A percentile compares a stretch with the other conserved stretches of the same genome.
Conservation (phyloP, 139 green algal species). For the Micromonas commoda region DNA sequence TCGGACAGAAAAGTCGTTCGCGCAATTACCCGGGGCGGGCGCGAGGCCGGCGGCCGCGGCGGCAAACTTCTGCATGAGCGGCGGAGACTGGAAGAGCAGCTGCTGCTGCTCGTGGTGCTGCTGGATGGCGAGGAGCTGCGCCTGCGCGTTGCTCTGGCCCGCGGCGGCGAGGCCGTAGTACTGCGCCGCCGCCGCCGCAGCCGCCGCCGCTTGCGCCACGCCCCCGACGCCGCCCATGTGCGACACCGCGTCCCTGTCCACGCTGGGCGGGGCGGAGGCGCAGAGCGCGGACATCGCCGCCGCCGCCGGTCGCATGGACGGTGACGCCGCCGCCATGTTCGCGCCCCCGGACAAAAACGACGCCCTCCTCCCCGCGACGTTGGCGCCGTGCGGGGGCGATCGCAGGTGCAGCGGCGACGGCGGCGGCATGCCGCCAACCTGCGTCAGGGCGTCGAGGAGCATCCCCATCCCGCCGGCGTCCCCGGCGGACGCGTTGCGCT, state of each 20-base stretch:
- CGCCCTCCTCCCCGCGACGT: too few species aligned
- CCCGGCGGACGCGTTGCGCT: background rate
- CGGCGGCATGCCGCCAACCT: conserved; percentile 5
- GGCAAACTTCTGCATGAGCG: background rate
- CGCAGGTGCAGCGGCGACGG: background rate
- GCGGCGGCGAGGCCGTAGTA: background rate
- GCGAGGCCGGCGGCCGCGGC: too few species aligned
- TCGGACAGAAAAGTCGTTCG: too few species aligned
- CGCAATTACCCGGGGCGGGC: too few species aligned
- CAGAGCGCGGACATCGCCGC: background rate
- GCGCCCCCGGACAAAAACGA: background rate
- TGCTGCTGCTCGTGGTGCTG: background rate
- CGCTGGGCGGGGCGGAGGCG: background rate
- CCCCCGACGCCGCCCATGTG: too few species aligned
- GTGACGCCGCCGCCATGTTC: background rate
- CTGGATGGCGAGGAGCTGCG: background rate
- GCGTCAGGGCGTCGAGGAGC: conserved; percentile 11
- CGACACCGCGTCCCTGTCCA: background rate
- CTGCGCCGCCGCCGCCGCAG: background rate
- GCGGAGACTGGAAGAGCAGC: background rate
- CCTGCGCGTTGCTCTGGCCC: background rate
- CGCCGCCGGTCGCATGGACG: background rate
- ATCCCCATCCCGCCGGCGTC: background rate
- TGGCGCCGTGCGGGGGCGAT: background rate
- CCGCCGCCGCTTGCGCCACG: background rate